phyloP scores from a whole-genome alignment of 1,139 yeast species.

The Lodderomyces jiufengensis region DNA sequence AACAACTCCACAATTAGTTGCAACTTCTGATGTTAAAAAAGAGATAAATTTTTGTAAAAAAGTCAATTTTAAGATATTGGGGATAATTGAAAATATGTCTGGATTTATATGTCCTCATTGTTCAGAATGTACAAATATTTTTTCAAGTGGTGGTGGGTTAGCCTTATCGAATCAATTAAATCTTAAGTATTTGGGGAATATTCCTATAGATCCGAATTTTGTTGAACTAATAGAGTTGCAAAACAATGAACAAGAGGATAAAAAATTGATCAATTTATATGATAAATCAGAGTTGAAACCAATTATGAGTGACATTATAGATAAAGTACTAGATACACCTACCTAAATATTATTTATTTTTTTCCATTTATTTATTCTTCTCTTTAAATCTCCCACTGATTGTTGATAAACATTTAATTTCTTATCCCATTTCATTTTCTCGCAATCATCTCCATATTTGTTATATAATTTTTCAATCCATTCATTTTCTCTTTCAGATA shows the following conservation, averaged over 20 bases:
- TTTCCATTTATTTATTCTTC: slow-evolving; percentile 67
- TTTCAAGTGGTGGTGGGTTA: slow-evolving; percentile 92
- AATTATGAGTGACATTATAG: slow-evolving; percentile 51
- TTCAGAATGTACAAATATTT: slow-evolving; percentile 85
- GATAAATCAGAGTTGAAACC: slow-evolving; percentile 38
- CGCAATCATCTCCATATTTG: slow-evolving; percentile 85
- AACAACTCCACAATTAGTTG: slow-evolving; percentile 52
- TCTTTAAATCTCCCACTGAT: slow-evolving; percentile 76
- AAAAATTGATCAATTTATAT: slow-evolving; percentile 34
- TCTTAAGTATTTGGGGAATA: slow-evolving; percentile 72
- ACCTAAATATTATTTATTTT: slow-evolving; percentile 33
- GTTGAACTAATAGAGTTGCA: slow-evolving; percentile 77
- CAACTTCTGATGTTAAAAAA: slow-evolving; percentile 52
- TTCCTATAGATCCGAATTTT: slow-evolving; percentile 92
- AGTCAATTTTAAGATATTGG: slow-evolving; percentile 41
- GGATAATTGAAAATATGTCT: slow-evolving; percentile 47
- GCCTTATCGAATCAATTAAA: slow-evolving; percentile 57
- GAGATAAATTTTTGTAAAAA: slow-evolving; percentile 46
- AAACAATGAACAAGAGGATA: slow-evolving; percentile 19
- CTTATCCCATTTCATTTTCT: slow-evolving; percentile 88
- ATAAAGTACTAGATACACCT: slow-evolving; percentile 43
- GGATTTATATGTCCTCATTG: slow-evolving; percentile 68
- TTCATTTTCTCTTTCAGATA: slow-evolving; percentile 68
- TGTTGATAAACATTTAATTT: slow-evolving; percentile 81
- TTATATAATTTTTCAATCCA: slow-evolving; percentile 66